Base-by-base conservation (phyloP, 306 rosid genomes). In the Vicia villosa region DNA sequence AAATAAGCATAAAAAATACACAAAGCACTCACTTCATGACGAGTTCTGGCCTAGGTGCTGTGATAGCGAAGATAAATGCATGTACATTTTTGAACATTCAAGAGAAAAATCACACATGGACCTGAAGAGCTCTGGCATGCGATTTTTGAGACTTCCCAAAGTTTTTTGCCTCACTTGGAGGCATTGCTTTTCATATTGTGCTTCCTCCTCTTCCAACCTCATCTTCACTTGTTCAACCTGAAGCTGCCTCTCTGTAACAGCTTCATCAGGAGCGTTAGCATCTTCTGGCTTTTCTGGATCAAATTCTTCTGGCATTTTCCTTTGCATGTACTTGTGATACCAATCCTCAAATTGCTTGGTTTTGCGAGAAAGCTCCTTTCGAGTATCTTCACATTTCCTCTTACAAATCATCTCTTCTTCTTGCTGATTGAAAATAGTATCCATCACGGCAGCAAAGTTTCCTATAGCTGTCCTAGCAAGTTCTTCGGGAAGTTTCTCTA, bases 121-220 rank as follows among this genome's bases (percentile, higher is more conserved):
- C 83, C 89, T 69, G 60, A 91, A 91, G 67, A 95, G 97, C 46
- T 91, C 95, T 3, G 99, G 99, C 86, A 91, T 75, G 73, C 85
- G 81, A 69, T 65, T 80, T 79, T 75, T 82, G 11, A 95, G 86
- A 80, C 85, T 87, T 21, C 26, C 79, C 56, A 91, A 49, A 22
- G 99, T 81, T 86, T 95, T 95, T 62, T 87, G 91, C 79, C 99
- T 89, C 78, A 91, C 97, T 54, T 89, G 92, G 41, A 43, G 51
- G 81, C 96, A 75, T 5, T 79, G 89, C 80, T 45, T 83, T 69
- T 21, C 77, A 66, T 87, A 82, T 28, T 77, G 78, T 28, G 87
- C 97, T 63, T 80, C 82, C 51, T 91, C 96, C 0, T 80, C 81
- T 54, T 88, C 92, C 82, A 91, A 77, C 81, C 91, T 87, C 85